A percentile compares a stretch with the other conserved stretches of the same genome.
These are phyloP conservation scores for Macrophomina tecta DNA, from an alignment of 2,329 filamentous ascomycete genomes.

Conservation along the genomic window DNA sequence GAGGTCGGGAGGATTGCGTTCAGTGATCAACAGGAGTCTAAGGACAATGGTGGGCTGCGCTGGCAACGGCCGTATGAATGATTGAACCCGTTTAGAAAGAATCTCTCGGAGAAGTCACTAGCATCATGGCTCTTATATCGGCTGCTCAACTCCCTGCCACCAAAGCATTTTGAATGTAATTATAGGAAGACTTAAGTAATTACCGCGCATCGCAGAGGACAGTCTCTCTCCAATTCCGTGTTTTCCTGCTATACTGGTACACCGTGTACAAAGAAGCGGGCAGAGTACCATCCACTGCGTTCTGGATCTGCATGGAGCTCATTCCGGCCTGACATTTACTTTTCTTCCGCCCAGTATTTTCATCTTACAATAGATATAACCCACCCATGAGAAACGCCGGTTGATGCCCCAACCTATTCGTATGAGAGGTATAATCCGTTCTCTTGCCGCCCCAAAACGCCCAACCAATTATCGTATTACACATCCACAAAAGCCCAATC, in stretches of 20 bases:
- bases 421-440: conserved; percentile 8
- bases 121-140: no score
- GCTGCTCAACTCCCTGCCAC: no score
- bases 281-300: no score
- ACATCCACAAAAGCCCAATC: conserved; percentile 11
- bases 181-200: no score
- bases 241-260: no score
- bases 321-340: no score
- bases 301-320: no score
- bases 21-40: conserved; percentile 5
- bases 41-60: not conserved
- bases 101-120: no score
- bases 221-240: no score
- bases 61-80: conserved; percentile 1
- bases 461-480: conserved; percentile 4
- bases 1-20: conserved; percentile 31
- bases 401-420: not conserved
- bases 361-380: not conserved
- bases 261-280: no score
- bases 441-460: not conserved
- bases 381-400: not conserved
- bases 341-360: not conserved
- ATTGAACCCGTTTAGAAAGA: not conserved
- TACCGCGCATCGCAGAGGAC: no score
- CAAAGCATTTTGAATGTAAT: no score